Evolutionary conservation across 2,329 filamentous ascomycete species (phyloP), one percentile per base, ranked within the genome.

Genomic region (Pseudocercospora cruenta): DNA sequence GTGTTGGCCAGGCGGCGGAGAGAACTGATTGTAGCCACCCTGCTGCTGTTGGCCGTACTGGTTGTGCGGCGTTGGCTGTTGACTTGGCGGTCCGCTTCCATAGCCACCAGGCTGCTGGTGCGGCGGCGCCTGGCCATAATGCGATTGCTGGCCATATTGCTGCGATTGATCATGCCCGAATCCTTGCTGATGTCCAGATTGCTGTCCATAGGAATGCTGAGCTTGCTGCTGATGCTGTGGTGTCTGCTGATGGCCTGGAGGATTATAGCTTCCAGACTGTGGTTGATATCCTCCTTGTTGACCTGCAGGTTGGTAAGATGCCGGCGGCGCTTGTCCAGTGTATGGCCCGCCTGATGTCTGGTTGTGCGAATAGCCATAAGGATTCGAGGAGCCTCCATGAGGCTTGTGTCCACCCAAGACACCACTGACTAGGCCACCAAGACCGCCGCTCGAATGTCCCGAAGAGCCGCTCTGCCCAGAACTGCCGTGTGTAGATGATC

Each of bases 291-390:
- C 64, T 36, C 68, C 66, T 16, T 72, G 69, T 43, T 70, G 69
- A n/a, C 65, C 69, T 24, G 70, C 60, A 26, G 74, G 69, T 59
- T 78, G 75, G 65, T 80, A 80, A 6, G 75, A 72, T 12, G 72
- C 65, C 19, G 78, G 72, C 12, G 78, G 78, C 39, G 77, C 78
- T 26, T 74, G 70, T 24, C 78, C 78, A 24, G 71, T 72, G 65
- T 80, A 80, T 57, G 76, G 75, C 24, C 76, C 75, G 16, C 70
- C 68, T 33, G 70, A 70, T 14, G 68, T 69, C 16, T 68, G 70
- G 47, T 73, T 76, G 47, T 73, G 74, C 14, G 76, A 76, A 66
- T 80, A 80, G 19, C 78, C 78, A 63, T 80, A 80, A 28, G 72
- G 71, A 39, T 74, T 74, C 31, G 67, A 66, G 21, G 67, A 63